These are phyloP conservation scores for Globisporangium perplexum DNA, from an alignment of 352 stramenopile genomes.

Conservation along the genomic window DNA sequence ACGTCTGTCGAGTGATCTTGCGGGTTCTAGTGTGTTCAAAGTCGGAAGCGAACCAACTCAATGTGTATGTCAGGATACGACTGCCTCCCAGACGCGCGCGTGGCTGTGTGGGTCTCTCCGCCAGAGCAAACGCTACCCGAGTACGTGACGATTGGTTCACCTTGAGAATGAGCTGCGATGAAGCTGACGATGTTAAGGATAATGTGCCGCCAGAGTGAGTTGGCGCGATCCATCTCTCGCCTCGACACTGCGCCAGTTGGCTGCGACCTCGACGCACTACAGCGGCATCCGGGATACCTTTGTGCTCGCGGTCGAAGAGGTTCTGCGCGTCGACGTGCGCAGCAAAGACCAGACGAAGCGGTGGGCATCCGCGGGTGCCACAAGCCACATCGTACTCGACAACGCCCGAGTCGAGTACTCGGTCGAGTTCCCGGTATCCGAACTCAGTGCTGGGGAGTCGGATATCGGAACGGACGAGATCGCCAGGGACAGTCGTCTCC, in stretches of 20 bases:
- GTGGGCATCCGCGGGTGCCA: conserved; percentile 24
- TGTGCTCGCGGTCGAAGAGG: conserved; percentile 47
- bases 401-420: conserved; percentile 46
- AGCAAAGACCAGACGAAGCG: conserved; percentile 70
- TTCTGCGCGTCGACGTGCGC: conserved; percentile 66
- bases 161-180: not conserved
- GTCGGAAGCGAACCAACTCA: not conserved
- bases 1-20: not conserved
- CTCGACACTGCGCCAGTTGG: conserved; percentile 23
- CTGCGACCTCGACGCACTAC: conserved; percentile 42
- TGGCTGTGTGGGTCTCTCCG: conserved; percentile 36
- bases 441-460: not conserved
- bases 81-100: conserved; percentile 34
- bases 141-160: conserved; percentile 18
- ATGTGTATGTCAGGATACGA: conserved; percentile 28
- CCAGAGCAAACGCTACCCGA: conserved; percentile 25
- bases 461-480: too few species aligned
- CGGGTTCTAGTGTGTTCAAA: too few species aligned
- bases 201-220: conserved; percentile 25
- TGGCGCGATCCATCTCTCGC: conserved; percentile 31
- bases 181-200: too few species aligned
- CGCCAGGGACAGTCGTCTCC: too few species aligned
- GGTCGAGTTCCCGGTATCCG: conserved; percentile 7
- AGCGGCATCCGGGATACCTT: conserved; percentile 21
- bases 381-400: conserved; percentile 55